Conservation (phyloP, 495 filamentous ascomycete species). For the Podospora pseudocomata region DNA sequence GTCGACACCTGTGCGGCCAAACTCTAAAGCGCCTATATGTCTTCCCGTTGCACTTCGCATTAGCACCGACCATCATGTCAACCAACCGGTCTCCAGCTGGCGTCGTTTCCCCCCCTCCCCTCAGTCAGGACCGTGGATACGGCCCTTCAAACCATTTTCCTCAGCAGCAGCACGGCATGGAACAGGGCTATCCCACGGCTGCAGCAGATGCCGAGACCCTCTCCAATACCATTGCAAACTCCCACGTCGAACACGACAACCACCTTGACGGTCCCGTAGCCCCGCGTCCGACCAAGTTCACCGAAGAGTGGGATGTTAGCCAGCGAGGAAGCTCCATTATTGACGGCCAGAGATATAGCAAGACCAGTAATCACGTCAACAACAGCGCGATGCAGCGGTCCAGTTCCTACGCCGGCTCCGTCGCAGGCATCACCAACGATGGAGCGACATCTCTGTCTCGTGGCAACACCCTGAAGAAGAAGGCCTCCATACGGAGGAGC, state of each 20-base stretch:
- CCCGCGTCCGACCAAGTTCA: slow-evolving; percentile 50
- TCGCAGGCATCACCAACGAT: slow-evolving; percentile 25
- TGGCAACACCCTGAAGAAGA: slow-evolving; percentile 81
- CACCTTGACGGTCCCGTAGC: slow-evolving; percentile 21
- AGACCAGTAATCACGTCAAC: neutral
- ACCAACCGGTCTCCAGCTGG: slow-evolving; percentile 22
- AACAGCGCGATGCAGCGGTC: slow-evolving; percentile 46
- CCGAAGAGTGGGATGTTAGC: slow-evolving; percentile 69
- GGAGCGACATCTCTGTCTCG: slow-evolving; percentile 53
- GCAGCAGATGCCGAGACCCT: slow-evolving; percentile 37
- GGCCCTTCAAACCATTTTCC: slow-evolving; percentile 20
- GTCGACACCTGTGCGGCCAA: slow-evolving; percentile 4
- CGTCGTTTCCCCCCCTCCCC: slow-evolving; percentile 18
- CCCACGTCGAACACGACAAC: slow-evolving; percentile 34
- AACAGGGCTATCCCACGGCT: slow-evolving; percentile 17
- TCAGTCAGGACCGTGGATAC: slow-evolving; percentile 18
- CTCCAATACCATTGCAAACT: slow-evolving; percentile 43
- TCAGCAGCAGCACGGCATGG: slow-evolving; percentile 18
- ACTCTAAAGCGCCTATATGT: slow-evolving; percentile 8
- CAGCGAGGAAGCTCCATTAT: slow-evolving; percentile 60
- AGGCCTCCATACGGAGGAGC: slow-evolving; percentile 66
- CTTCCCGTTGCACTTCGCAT: slow-evolving; percentile 15
- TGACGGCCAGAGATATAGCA: slow-evolving; percentile 33
- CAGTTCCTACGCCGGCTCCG: slow-evolving; percentile 47
- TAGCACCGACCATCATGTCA: slow-evolving; percentile 21